Evolutionary conservation across 2,329 filamentous ascomycete species (phyloP).

Genomic region (Scortechinia acanthostroma): DNA sequence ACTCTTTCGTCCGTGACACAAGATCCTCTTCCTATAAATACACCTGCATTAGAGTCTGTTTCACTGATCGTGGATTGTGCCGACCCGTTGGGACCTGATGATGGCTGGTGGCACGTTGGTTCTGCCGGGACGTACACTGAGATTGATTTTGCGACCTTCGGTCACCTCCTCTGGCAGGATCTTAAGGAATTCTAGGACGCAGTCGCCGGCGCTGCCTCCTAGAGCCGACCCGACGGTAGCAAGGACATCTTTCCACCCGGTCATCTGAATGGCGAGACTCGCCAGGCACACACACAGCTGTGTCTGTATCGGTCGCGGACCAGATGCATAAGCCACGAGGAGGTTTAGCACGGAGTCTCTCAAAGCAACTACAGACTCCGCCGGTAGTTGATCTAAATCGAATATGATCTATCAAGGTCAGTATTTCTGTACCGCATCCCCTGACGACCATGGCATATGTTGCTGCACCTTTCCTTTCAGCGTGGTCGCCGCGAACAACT

Average conservation of each 20-base stretch:
- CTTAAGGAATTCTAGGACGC: slow-evolving; percentile 89
- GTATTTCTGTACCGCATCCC: neutral
- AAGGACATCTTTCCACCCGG: slow-evolving; percentile 87
- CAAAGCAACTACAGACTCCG: slow-evolving; percentile 68
- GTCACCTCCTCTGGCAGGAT: slow-evolving; percentile 98
- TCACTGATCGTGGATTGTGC: slow-evolving; percentile 6
- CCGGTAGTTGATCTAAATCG: slow-evolving; percentile 79
- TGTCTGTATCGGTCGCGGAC: slow-evolving; percentile 77
- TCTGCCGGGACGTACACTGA: slow-evolving; percentile 86
- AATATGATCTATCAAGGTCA: slow-evolving; percentile 55
- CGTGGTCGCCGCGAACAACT: slow-evolving; percentile 92
- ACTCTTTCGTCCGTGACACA: slow-evolving; percentile 73
- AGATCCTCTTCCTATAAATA: slow-evolving; percentile 87
- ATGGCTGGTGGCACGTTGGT: slow-evolving; percentile 39
- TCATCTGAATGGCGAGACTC: slow-evolving; percentile 92
- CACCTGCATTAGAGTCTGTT: slow-evolving; percentile 35
- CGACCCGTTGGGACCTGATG: too few species aligned
- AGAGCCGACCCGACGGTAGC: slow-evolving; percentile 73
- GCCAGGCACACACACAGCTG: slow-evolving; percentile 93
- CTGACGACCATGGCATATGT: neutral
- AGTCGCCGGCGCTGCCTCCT: slow-evolving; percentile 69
- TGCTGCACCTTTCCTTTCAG: slow-evolving; percentile 85
- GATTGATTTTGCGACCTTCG: slow-evolving; percentile 97
- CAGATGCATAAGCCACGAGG: slow-evolving; percentile 72
- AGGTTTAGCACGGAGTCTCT: slow-evolving; percentile 78